These are phyloP conservation scores for Priceomyces medius DNA, from an alignment of 805 yeast species.

Conservation along the genomic window DNA sequence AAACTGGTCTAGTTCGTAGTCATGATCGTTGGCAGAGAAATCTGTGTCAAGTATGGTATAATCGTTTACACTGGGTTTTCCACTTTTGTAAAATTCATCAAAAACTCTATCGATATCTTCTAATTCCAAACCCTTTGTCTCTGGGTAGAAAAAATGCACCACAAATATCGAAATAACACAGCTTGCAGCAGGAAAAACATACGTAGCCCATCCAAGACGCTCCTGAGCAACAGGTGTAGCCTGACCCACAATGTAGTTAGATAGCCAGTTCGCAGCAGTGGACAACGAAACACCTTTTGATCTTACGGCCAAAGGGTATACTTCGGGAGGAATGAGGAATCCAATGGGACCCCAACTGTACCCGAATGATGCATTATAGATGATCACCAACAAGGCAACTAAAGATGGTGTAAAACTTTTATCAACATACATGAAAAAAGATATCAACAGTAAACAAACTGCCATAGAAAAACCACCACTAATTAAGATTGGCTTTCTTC, in stretches of 20 bases:
- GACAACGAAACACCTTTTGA: conserved; percentile 45
- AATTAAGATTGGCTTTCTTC: conserved; percentile 43
- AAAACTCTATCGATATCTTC: conserved; percentile 42
- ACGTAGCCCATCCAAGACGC: conserved; percentile 40
- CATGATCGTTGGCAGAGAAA: conserved; percentile 5
- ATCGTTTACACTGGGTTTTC: conserved; percentile 16
- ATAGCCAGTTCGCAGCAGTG: conserved; percentile 46
- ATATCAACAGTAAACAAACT: conserved; percentile 30
- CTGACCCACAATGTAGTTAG: conserved; percentile 46
- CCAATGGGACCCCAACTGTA: conserved; percentile 50
- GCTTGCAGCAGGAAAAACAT: conserved; percentile 39
- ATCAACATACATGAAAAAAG: conserved; percentile 34
- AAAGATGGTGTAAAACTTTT: conserved; percentile 32
- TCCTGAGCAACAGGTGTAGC: conserved; percentile 43
- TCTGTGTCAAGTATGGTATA: conserved; percentile 11
- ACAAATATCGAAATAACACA: conserved; percentile 35
- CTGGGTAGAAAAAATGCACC: conserved; percentile 40
- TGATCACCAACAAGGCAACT: conserved; percentile 40
- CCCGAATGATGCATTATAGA: conserved; percentile 45
- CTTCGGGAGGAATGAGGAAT: conserved; percentile 45
- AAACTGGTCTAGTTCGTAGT: conserved; percentile 16
- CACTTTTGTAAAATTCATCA: conserved; percentile 28
- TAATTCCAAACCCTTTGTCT: conserved; percentile 44
- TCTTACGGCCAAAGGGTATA: conserved; percentile 41
- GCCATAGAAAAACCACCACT: conserved; percentile 43